These are phyloP conservation scores for Melaleuca alternifolia DNA, from an alignment of 345 rosid species.

Conservation along the genomic window DNA sequence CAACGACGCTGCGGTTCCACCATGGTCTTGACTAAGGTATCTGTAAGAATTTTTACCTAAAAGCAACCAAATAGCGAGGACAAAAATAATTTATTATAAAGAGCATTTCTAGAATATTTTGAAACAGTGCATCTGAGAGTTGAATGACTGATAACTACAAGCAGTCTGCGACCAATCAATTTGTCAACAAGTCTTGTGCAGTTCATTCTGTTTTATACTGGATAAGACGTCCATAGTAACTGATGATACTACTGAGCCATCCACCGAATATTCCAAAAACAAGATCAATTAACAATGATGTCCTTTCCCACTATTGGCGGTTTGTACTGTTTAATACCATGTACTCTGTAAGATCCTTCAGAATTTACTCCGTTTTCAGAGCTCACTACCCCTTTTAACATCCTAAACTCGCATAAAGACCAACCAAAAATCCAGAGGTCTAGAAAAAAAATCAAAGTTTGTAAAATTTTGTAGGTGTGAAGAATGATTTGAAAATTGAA, in stretches of 20 bases:
- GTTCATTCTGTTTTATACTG: not conserved
- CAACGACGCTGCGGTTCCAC: constrained; percentile 90
- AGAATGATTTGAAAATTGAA: not conserved
- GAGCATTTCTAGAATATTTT: not conserved
- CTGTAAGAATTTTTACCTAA: constrained; percentile 74
- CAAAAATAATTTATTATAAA: not conserved
- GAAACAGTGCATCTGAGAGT: not conserved
- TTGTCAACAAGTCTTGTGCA: not conserved
- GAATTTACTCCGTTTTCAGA: not conserved
- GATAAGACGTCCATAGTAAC: not conserved
- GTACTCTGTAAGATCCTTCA: not conserved
- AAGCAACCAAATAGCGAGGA: not conserved
- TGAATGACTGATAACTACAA: not conserved
- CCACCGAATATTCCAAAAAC: not conserved
- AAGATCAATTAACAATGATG: not conserved
- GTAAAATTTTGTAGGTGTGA: not conserved
- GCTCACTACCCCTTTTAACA: not conserved
- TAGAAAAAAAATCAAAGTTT: not conserved
- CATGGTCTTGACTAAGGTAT: constrained; percentile 81
- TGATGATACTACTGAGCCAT: not conserved
- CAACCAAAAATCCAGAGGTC: not conserved
- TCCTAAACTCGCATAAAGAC: not conserved
- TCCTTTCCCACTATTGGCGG: not conserved
- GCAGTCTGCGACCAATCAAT: not conserved
- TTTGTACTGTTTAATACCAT: not conserved